Conservation (phyloP, 208 protist species). For the Leptomonas seymouri region DNA sequence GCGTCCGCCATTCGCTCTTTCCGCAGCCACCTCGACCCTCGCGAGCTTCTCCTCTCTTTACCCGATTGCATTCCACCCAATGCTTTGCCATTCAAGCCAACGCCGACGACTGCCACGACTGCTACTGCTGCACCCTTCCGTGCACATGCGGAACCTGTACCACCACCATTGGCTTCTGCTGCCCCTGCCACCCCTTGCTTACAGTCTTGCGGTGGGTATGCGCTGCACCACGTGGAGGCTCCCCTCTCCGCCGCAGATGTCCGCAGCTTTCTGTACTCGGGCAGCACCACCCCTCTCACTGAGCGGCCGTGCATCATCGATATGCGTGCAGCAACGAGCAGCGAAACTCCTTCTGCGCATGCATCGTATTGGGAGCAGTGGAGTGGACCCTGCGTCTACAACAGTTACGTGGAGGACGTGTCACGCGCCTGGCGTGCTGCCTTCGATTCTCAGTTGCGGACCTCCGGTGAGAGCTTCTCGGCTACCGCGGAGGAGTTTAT, state of each 20-base stretch:
- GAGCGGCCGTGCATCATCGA: background rate
- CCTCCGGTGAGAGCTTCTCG: background rate
- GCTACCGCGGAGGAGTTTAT: constrained; percentile 11
- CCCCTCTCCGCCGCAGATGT: background rate
- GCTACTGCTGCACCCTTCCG: background rate
- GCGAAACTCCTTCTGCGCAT: background rate
- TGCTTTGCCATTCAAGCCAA: constrained; percentile 4
- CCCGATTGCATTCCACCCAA: constrained; percentile 68
- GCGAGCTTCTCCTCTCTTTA: constrained; percentile 63
- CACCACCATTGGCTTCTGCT: background rate
- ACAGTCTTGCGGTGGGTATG: background rate
- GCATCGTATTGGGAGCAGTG: constrained; percentile 28
- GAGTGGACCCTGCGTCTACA: constrained; percentile 29
- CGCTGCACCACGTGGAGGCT: background rate
- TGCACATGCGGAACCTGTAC: background rate
- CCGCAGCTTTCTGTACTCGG: background rate
- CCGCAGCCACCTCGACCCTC: constrained; percentile 62
- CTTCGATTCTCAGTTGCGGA: background rate
- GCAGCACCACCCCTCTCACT: background rate
- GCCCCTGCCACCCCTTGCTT: background rate
- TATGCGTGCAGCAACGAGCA: background rate
- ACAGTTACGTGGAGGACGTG: constrained; percentile 17
- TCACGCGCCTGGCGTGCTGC: constrained; percentile 22
- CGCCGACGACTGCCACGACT: background rate
- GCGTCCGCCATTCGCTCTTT: constrained; percentile 59